phyloP scores from a whole-genome alignment of 2,329 filamentous ascomycete genomes.

The Hymenoscyphus albidus region DNA sequence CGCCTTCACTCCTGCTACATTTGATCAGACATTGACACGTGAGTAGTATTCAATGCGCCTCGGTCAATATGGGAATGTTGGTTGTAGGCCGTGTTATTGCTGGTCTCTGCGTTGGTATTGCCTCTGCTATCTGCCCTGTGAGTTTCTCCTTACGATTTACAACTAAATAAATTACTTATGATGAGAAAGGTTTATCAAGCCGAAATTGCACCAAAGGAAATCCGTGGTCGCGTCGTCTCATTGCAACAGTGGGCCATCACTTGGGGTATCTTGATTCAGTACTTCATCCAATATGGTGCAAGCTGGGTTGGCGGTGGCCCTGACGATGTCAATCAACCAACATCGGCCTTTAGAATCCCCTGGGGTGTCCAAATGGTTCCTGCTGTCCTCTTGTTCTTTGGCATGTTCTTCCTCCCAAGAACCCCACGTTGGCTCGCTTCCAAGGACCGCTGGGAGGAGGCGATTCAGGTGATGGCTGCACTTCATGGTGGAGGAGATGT shows the following conservation, averaged over 20 bases:
- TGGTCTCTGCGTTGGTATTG: slow-evolving; percentile 70
- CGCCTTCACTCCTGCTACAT: neutral
- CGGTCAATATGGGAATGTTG: slow-evolving; percentile 65
- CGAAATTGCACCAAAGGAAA: slow-evolving; percentile 58
- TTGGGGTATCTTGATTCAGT: slow-evolving; percentile 65
- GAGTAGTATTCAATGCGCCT: slow-evolving; percentile 53
- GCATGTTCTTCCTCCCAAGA: slow-evolving; percentile 58
- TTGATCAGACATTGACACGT: neutral
- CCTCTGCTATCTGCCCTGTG: slow-evolving; percentile 57
- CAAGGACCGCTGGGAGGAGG: slow-evolving; percentile 64
- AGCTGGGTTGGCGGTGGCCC: slow-evolving; percentile 51
- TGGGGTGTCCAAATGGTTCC: slow-evolving; percentile 60
- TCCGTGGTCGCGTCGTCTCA: slow-evolving; percentile 57
- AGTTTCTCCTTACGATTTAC: neutral
- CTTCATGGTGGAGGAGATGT: slow-evolving; percentile 56
- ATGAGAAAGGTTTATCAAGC: slow-evolving; percentile 54
- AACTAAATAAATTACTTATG: neutral
- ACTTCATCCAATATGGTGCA: slow-evolving; percentile 63
- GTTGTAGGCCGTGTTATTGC: slow-evolving; percentile 68
- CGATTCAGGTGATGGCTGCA: slow-evolving; percentile 52
- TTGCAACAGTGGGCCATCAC: slow-evolving; percentile 70
- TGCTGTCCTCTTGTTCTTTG: slow-evolving; percentile 49
- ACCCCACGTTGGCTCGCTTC: slow-evolving; percentile 68
- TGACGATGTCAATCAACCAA: slow-evolving; percentile 47
- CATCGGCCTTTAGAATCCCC: slow-evolving; percentile 55